These are phyloP conservation scores for Marchantia paleacea DNA, from an alignment of 225 moss, liverwort and hornwort species.

Conservation along the genomic window DNA sequence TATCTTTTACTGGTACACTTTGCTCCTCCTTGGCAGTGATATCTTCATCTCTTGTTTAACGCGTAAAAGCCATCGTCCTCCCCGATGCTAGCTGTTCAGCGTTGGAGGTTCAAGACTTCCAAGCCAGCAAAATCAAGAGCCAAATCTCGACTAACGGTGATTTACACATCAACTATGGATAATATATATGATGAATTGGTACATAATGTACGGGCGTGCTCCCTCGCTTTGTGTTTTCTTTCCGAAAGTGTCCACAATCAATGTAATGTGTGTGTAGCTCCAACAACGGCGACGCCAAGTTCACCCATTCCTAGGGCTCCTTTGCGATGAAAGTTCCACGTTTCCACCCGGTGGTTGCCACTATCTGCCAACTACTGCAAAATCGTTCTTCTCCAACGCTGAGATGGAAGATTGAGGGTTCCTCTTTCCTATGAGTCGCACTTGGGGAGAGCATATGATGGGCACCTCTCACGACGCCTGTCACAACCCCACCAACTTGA, in stretches of 20 bases:
- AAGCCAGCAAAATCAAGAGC: not conserved
- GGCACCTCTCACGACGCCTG: slow-evolving; percentile 59
- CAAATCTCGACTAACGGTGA: not conserved
- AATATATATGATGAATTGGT: not conserved
- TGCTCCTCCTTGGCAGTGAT: not conserved
- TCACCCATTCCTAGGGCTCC: slow-evolving; percentile 26
- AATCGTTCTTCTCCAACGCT: slow-evolving; percentile 25
- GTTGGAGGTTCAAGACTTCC: not conserved
- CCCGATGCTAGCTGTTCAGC: not conserved
- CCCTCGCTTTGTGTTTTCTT: not conserved
- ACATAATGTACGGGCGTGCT: slow-evolving; percentile 18
- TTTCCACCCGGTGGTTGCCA: slow-evolving; percentile 71
- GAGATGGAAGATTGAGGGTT: not conserved
- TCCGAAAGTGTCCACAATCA: not conserved
- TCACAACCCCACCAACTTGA: too few relatives aligned
- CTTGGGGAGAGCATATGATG: slow-evolving; percentile 46
- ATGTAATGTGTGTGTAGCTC: slow-evolving; percentile 27
- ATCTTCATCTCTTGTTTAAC: not conserved
- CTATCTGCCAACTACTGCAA: slow-evolving; percentile 33
- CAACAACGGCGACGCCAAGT: slow-evolving; percentile 20
- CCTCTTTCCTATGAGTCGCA: slow-evolving; percentile 21
- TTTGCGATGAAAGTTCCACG: slow-evolving; percentile 37
- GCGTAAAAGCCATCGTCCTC: not conserved
- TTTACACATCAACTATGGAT: slow-evolving; percentile 22
- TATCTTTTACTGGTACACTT: not conserved